Evolutionary conservation across 2,329 filamentous ascomycete genomes (phyloP), one percentile per base, ranked within the genome.

Genomic region (Colletotrichum sp.): DNA sequence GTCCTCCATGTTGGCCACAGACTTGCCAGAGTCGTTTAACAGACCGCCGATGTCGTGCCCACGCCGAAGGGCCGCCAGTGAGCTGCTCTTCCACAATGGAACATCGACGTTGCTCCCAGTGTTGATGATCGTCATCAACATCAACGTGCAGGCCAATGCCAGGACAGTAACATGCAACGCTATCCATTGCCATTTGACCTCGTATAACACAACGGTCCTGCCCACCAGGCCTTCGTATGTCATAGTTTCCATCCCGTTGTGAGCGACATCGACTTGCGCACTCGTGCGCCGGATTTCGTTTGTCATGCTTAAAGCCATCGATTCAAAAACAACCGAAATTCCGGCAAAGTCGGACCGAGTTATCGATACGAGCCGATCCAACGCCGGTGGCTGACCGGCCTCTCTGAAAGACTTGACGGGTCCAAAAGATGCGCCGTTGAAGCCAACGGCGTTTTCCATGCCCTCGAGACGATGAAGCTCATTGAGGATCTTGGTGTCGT

Each of bases 1-100:
- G 7, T 28, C 24, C 8, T 79, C 79, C 14, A 75, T 76, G 18
- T 78, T 79, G 6, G 72, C 26, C 9, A 60, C 76, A n/a, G 48
- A 57, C 7, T 64, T 60, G 16, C 24, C 39, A 5, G 48, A 32
- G 3, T 18, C 21, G 2, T 9, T 55, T 1, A 67, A 7, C 6
- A 71, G 6, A 1, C 48, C 68, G 36, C 72, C 72, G 13, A 75
- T 55, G 10, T 72, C 68, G 39, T 26, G 39, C 1, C 72, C 68
- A 61, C 43, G 61, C 8, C 68, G 36, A 7, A 72, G 71, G 7
- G 32, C 68, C 6, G 61, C 72, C 36, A 75, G 10, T 10, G 72
- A 75, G 7, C 72, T 75, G 12, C 72, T 71, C 68, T 75, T 75
- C 72, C 72, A 75, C 7, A 71, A 16, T 0, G 72, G 68, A 1